A percentile compares a stretch with the other conserved stretches of the same genome.
These are phyloP conservation scores for Blastobotrys terrestris DNA, from an alignment of 805 yeast genomes.

Conservation along the genomic window DNA sequence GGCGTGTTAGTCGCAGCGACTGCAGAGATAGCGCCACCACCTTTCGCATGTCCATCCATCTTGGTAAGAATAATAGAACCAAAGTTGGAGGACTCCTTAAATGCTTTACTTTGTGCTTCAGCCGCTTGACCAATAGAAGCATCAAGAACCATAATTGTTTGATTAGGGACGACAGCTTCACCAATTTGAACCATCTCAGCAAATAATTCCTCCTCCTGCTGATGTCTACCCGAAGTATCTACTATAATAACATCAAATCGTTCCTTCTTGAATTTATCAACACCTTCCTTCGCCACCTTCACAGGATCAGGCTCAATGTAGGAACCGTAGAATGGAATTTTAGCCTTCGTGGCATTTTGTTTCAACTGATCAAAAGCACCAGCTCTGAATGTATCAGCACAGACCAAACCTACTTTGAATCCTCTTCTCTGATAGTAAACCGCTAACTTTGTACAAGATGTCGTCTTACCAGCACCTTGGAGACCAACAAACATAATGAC, in stretches of 20 bases:
- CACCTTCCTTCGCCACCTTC: slow-evolving; percentile 86
- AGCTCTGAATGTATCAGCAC: slow-evolving; percentile 99
- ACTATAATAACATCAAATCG: slow-evolving; percentile 90
- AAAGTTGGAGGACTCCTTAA: slow-evolving; percentile 85
- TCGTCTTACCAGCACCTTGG: slow-evolving; percentile 98
- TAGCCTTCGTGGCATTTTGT: slow-evolving; percentile 93
- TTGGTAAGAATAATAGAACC: slow-evolving; percentile 94
- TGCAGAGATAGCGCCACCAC: slow-evolving; percentile 99
- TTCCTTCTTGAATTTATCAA: slow-evolving; percentile 81
- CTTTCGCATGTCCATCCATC: slow-evolving; percentile 98
- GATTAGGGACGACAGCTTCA: slow-evolving; percentile 83
- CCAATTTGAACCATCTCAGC: slow-evolving; percentile 93
- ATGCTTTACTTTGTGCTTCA: slow-evolving; percentile 87
- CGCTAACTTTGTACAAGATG: slow-evolving; percentile 94
- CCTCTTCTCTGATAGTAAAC: slow-evolving; percentile 91
- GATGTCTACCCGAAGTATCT: slow-evolving; percentile 97
- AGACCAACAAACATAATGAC: slow-evolving; percentile 97
- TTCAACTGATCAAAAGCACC: slow-evolving; percentile 99
- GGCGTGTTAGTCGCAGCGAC: slow-evolving; percentile 97
- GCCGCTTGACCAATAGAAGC: slow-evolving; percentile 99
- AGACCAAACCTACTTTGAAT: slow-evolving; percentile 89
- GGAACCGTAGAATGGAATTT: slow-evolving; percentile 90
- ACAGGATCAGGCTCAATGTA: slow-evolving; percentile 96
- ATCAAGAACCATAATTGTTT: slow-evolving; percentile 95
- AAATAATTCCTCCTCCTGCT: slow-evolving; percentile 86